phyloP scores from a whole-genome alignment of 805 yeast genomes.

The Blastobotrys terrestris region DNA sequence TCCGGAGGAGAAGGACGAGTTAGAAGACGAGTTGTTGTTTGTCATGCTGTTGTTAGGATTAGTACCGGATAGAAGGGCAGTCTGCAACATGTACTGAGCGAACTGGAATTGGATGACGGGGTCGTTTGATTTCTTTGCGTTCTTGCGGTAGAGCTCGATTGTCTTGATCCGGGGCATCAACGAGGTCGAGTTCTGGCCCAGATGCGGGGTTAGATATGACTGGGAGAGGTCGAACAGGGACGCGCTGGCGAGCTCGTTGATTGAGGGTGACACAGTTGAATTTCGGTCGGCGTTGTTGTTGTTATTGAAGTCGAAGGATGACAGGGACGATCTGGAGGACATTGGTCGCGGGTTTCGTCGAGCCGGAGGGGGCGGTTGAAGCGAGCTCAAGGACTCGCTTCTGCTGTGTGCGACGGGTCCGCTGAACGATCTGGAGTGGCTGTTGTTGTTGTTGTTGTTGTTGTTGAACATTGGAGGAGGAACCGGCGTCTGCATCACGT shows the following conservation, averaged over 20 bases:
- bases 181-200: slow-evolving; percentile 21
- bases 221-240: slow-evolving; percentile 26
- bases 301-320: slow-evolving; percentile 9
- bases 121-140: slow-evolving; percentile 78
- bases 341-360: slow-evolving; percentile 7
- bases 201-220: slow-evolving; percentile 22
- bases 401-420: neutral
- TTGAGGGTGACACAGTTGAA: slow-evolving; percentile 13
- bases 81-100: slow-evolving; percentile 84
- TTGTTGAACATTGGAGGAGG: neutral
- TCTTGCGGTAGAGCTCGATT: slow-evolving; percentile 77
- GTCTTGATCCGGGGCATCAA: slow-evolving; percentile 75
- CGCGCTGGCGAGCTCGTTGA: slow-evolving; percentile 17
- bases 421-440: neutral
- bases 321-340: slow-evolving; percentile 10
- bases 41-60: neutral
- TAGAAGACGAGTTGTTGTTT: slow-evolving; percentile 7
- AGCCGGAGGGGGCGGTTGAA: neutral
- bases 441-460: neutral
- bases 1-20: slow-evolving; percentile 3
- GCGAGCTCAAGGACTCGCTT: slow-evolving; percentile 27
- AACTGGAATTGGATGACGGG: slow-evolving; percentile 83
- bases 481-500: neutral
- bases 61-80: slow-evolving; percentile 48
- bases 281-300: slow-evolving; percentile 6